Evolutionary conservation across 768 basidiomycete genomes (phyloP), one percentile per base, ranked within the genome.

Genomic region (Amanita pallidorosea): DNA sequence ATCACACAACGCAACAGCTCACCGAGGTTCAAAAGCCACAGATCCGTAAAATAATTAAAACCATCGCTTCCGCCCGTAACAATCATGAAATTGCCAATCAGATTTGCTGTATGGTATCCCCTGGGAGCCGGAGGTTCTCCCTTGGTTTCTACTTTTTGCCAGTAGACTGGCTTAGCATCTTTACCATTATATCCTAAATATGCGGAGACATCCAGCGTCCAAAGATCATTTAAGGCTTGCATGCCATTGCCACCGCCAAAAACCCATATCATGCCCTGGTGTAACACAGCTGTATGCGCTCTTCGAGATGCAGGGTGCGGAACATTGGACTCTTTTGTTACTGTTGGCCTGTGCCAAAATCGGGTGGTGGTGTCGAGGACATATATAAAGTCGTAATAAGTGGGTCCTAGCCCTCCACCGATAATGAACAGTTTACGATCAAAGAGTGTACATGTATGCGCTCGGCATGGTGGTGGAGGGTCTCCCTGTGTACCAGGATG

Each of bases 161-260:
- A 74, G 15, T 57, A 55, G 57, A 67, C 59, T 15, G 55, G 60
- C 12, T 52, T 56, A 1, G 55, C 45, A 5, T 54, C 53, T 2
- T 41, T 55, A 6, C 59, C 61, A 8, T 54, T 53, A 5, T 57
- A 57, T 38, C 48, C 61, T 37, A 65, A 57, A 46, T 71, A 67
- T 18, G 57, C 47, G 11, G 53, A 31, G 68, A 73, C 78, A 52
- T 95, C 89, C 20, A 95, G 69, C 13, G 84, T 80, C 91, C 92
- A 95, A 17, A 94, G 68, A 63, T 96, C 93, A 57, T 89, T 88
- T 50, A 96, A 71, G 0, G 94, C 92, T n/a, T 77, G 78, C 68
- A 85, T 71, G 0, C 94, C 94, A 53, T 91, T 94, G 2, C 94
- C 93, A n/a, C 94, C 92, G 7, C 92, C 94, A 58, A 95, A 96